Evolutionary conservation across 352 stramenopile species (phyloP), one percentile per base, ranked within the genome.

Genomic region (Phytophthora pisi): DNA sequence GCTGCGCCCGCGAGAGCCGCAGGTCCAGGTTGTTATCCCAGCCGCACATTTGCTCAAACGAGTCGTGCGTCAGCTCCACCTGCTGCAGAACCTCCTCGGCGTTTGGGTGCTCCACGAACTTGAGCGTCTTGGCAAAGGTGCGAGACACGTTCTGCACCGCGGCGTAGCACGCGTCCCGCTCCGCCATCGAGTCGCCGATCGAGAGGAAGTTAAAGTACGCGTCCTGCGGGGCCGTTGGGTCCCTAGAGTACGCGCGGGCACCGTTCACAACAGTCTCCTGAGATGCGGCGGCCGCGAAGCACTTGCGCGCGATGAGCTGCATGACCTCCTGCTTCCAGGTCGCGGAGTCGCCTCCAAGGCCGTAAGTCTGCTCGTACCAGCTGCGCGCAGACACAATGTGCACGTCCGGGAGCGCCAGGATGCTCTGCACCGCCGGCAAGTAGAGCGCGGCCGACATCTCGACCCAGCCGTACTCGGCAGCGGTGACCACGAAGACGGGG

Each of bases 331-430:
- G 82, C 71, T 96, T 96, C 88, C 88, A 96, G 8, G 69, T 72
- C 30, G 81, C 87, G 38, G 88, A 90, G 70, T 96, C 86, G 20
- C 88, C 86, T n/a, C 85, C 85, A 5, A 76, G 62, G 11, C 88
- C 88, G 36, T 88, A 96, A 0, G 81, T 96, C 72, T 93, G 84
- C 65, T 96, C 88, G 64, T 94, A 96, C 88, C 88, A 96, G 61
- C 74, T 92, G 11, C 88, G 79, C 24, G 88, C 88, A 40, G 88
- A 96, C 16, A 96, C 88, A 43, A 96, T 92, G 75, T 96, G 88
- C 28, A 96, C 82, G 59, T 96, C 88, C 13, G 84, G 64, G 40
- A 93, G 75, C n/a, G 78, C 73, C 38, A 96, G 70, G 16, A 96
- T 64, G 15, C 72, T 69, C 54, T 89, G 75, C 11, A 94, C 86